phyloP scores from a whole-genome alignment of 345 rosid genomes.

The Erysimum cheiranthoides region DNA sequence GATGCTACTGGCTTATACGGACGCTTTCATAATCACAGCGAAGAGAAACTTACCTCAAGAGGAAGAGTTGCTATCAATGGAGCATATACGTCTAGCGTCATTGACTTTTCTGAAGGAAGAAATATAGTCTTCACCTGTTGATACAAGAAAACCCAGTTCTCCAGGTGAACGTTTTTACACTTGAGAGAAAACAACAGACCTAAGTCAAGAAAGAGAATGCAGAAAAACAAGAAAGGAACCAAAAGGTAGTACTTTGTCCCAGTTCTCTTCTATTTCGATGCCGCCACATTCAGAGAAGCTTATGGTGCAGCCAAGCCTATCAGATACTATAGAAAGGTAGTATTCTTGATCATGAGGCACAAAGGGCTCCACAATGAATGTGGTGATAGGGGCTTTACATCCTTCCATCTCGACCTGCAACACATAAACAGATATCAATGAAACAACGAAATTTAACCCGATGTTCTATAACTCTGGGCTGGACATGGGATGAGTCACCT shows the following conservation, averaged over 20 bases:
- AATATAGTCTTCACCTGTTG: conserved; percentile 80
- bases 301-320: conserved; percentile 87
- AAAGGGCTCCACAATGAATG: conserved; percentile 95
- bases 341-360: conserved; percentile 90
- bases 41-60: conserved; percentile 66
- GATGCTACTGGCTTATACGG: neutral
- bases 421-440: conserved; percentile 14
- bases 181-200: neutral
- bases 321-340: conserved; percentile 84
- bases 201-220: neutral
- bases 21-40: neutral
- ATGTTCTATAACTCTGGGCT: neutral
- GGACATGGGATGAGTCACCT: conserved; percentile 54
- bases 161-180: neutral
- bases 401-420: conserved; percentile 90
- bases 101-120: conserved; percentile 74
- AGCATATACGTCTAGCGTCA: conserved; percentile 79
- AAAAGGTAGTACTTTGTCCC: conserved; percentile 75
- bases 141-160: conserved; percentile 17
- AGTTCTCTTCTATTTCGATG: conserved; percentile 96
- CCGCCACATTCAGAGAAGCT: conserved; percentile 98
- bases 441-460: neutral
- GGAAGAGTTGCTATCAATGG: conserved; percentile 97
- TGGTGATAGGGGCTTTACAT: conserved; percentile 89
- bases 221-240: conserved; percentile 14